phyloP scores from a whole-genome alignment of 1,284 basidiomycete genomes.

The Leccinum solheimii region DNA sequence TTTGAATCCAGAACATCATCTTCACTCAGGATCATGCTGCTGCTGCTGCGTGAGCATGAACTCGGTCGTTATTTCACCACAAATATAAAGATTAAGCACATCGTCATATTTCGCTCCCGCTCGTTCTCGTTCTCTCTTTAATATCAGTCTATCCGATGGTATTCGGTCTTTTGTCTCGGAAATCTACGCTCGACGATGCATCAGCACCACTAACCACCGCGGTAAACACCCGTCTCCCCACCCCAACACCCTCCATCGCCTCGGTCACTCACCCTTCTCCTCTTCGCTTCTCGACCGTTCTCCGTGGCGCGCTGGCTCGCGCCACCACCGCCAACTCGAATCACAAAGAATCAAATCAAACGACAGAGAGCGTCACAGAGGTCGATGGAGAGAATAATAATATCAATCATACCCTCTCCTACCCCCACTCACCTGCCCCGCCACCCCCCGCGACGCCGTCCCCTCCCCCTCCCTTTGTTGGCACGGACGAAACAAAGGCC shows the following conservation, averaged over 20 bases:
- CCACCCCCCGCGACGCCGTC: constrained; percentile 29
- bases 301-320: constrained; percentile 22
- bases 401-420: neutral
- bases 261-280: constrained; percentile 33
- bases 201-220: constrained; percentile 7
- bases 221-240: constrained; percentile 42
- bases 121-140: neutral
- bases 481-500: constrained; percentile 29
- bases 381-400: constrained; percentile 1
- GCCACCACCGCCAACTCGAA: constrained; percentile 23
- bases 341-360: constrained; percentile 15
- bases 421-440: constrained; percentile 4
- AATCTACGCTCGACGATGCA: constrained; percentile 24
- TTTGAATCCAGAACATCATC: no score
- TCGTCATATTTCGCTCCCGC: neutral
- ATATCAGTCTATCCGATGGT: constrained; percentile 38
- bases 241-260: constrained; percentile 52
- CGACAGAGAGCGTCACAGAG: constrained; percentile 8
- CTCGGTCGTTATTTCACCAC: constrained; percentile 3
- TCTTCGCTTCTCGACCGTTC: constrained; percentile 28
- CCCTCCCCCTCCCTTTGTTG: constrained; percentile 16
- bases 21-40: no score
- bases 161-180: constrained; percentile 52
- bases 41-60: no score
- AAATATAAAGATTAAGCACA: constrained; percentile 8